These are phyloP conservation scores for Infundibulicybe gibba DNA, from an alignment of 768 basidiomycete species.

Conservation along the genomic window DNA sequence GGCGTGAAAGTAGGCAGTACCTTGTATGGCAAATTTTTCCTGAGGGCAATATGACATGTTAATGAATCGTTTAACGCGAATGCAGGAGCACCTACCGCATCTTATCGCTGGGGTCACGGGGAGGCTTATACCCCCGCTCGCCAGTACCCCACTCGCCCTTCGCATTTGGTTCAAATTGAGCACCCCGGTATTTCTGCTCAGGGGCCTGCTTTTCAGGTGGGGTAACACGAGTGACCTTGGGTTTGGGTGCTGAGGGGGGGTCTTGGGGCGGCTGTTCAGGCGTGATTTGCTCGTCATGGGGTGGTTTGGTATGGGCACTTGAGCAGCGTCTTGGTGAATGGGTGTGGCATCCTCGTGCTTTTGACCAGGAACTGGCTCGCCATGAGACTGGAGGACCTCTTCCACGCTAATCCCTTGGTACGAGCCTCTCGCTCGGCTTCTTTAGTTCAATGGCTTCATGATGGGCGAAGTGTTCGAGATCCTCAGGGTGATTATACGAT, in stretches of 20 bases:
- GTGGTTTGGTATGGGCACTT: slow-evolving; percentile 15
- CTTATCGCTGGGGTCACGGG: slow-evolving; percentile 71
- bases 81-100: slow-evolving; percentile 48
- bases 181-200: slow-evolving; percentile 52
- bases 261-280: slow-evolving; percentile 18
- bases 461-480: slow-evolving; percentile 86
- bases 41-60: slow-evolving; percentile 16
- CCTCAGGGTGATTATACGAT: slow-evolving; percentile 91
- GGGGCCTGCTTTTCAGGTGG: slow-evolving; percentile 76
- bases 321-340: slow-evolving; percentile 8
- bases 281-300: slow-evolving; percentile 31
- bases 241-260: slow-evolving; percentile 26
- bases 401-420: slow-evolving; percentile 81
- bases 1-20: slow-evolving; percentile 32
- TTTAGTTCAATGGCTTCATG: slow-evolving; percentile 82
- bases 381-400: slow-evolving; percentile 57
- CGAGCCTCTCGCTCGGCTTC: slow-evolving; percentile 83
- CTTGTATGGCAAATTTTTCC: slow-evolving; percentile 88
- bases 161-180: slow-evolving; percentile 45
- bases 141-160: slow-evolving; percentile 74
- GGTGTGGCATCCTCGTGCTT: slow-evolving; percentile 1
- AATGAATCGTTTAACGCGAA: slow-evolving; percentile 1
- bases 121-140: slow-evolving; percentile 65
- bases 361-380: slow-evolving; percentile 19
- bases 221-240: slow-evolving; percentile 51